Evolutionary conservation across 805 yeast species (phyloP).

Genomic region (Millerozyma acaciae): DNA sequence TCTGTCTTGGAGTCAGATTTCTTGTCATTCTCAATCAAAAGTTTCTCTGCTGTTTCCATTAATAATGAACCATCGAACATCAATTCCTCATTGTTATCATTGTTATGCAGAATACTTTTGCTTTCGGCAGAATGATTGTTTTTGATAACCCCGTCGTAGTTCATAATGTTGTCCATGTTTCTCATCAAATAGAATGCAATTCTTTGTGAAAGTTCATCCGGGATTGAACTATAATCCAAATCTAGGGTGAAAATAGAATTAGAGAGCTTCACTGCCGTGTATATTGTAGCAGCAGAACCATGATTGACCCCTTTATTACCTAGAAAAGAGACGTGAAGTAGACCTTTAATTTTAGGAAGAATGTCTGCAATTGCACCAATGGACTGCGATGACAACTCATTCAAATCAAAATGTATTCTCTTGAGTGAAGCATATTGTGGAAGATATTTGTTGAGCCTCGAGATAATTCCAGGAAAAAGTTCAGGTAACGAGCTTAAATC

Average conservation of each 20-base stretch:
- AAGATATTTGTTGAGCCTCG: slow-evolving; percentile 39
- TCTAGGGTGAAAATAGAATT: slow-evolving; percentile 48
- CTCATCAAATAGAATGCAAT: slow-evolving; percentile 56
- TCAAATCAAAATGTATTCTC: slow-evolving; percentile 53
- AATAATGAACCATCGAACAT: slow-evolving; percentile 73
- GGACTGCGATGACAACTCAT: slow-evolving; percentile 44
- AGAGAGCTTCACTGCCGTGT: slow-evolving; percentile 46
- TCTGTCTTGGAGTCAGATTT: slow-evolving; percentile 34
- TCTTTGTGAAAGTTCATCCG: slow-evolving; percentile 50
- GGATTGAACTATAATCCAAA: slow-evolving; percentile 49
- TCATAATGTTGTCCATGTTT: slow-evolving; percentile 48
- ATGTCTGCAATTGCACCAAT: slow-evolving; percentile 47
- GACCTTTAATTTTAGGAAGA: slow-evolving; percentile 43
- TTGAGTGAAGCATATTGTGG: slow-evolving; percentile 45
- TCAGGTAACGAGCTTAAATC: slow-evolving; percentile 53
- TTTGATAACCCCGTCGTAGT: slow-evolving; percentile 17
- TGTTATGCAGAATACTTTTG: not conserved
- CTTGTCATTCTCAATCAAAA: slow-evolving; percentile 44
- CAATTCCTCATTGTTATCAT: slow-evolving; percentile 44
- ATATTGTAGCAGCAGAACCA: slow-evolving; percentile 46
- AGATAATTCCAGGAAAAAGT: slow-evolving; percentile 48
- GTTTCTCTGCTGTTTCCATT: slow-evolving; percentile 68
- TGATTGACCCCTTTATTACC: slow-evolving; percentile 47
- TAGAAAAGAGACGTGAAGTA: slow-evolving; percentile 51
- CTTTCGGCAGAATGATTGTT: slow-evolving; percentile 1